Evolutionary conservation across 2,329 filamentous ascomycete genomes (phyloP).

Genomic region (Diaporthe nobilis): DNA sequence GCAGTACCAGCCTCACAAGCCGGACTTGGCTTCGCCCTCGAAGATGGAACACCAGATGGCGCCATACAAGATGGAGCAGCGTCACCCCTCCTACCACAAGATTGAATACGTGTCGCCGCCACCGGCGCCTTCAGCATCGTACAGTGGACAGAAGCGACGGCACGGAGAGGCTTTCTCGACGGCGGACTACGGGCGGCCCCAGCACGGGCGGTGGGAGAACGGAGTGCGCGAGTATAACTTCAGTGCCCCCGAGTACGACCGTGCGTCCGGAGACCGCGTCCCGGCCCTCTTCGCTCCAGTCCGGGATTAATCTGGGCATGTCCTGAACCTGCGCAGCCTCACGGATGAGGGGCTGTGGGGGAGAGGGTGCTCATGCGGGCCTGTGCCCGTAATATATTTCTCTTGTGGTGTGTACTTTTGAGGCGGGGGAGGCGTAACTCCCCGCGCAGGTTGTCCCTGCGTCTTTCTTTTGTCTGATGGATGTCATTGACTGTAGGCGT

Average conservation of each 20-base stretch:
- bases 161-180: constrained; percentile 36
- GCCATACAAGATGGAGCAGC: constrained; percentile 28
- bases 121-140: constrained; percentile 10
- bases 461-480: constrained; percentile 8
- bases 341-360: not conserved
- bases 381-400: not conserved
- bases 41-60: constrained; percentile 27
- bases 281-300: constrained; percentile 22
- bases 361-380: not conserved
- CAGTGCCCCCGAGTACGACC: constrained; percentile 31
- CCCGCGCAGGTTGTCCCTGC: constrained; percentile 1
- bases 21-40: constrained; percentile 29
- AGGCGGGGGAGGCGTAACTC: not conserved
- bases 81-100: constrained; percentile 30
- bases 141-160: constrained; percentile 36
- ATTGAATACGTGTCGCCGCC: constrained; percentile 13
- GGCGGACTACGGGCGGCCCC: constrained; percentile 34
- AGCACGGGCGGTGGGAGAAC: constrained; percentile 38
- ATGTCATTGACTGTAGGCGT: constrained; percentile 27
- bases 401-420: not conserved
- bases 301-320: not conserved
- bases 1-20: constrained; percentile 19
- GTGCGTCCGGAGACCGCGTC: constrained; percentile 28
- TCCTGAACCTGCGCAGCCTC: no score
- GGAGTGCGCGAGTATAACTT: constrained; percentile 23